phyloP scores from a whole-genome alignment of 2,329 filamentous ascomycete species.

The Fusarium sp. region DNA sequence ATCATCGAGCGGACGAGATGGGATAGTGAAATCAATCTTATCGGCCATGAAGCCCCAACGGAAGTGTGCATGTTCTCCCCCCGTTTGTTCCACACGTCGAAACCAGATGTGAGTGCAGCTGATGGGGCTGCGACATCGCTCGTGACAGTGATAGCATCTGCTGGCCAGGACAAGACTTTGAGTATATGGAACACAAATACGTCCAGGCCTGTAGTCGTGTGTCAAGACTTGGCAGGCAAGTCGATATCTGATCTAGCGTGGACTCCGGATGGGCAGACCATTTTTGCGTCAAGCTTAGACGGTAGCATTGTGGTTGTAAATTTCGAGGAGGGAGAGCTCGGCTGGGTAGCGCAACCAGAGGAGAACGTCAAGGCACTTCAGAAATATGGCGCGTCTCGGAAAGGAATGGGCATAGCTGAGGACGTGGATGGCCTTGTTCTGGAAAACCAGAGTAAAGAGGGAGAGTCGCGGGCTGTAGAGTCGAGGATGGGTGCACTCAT shows the following conservation, averaged over 20 bases:
- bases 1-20: slow-evolving; percentile 92
- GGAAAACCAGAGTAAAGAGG: slow-evolving; percentile 92
- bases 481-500: slow-evolving; percentile 98
- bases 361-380: slow-evolving; percentile 94
- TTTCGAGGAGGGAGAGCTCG: slow-evolving; percentile 88
- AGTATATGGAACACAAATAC: slow-evolving; percentile 99
- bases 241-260: slow-evolving; percentile 94
- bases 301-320: slow-evolving; percentile 84
- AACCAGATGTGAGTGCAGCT: slow-evolving; percentile 66
- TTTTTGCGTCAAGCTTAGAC: slow-evolving; percentile 89
- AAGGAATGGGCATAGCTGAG: slow-evolving; percentile 90
- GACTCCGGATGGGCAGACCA: slow-evolving; percentile 88
- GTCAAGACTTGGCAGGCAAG: slow-evolving; percentile 89
- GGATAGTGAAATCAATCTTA: slow-evolving; percentile 97
- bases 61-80: slow-evolving; percentile 98
- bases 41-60: slow-evolving; percentile 95
- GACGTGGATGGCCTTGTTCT: slow-evolving; percentile 88
- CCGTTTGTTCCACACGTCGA: slow-evolving; percentile 80
- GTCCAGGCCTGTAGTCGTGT: slow-evolving; percentile 87
- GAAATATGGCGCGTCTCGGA: slow-evolving; percentile 89
- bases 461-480: slow-evolving; percentile 88
- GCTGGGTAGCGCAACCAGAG: slow-evolving; percentile 84
- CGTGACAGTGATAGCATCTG: slow-evolving; percentile 95
- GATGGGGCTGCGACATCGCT: slow-evolving; percentile 58
- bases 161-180: slow-evolving; percentile 94